Base-by-base conservation (phyloP, 75 land plant species). In the Azolla pinnata region DNA sequence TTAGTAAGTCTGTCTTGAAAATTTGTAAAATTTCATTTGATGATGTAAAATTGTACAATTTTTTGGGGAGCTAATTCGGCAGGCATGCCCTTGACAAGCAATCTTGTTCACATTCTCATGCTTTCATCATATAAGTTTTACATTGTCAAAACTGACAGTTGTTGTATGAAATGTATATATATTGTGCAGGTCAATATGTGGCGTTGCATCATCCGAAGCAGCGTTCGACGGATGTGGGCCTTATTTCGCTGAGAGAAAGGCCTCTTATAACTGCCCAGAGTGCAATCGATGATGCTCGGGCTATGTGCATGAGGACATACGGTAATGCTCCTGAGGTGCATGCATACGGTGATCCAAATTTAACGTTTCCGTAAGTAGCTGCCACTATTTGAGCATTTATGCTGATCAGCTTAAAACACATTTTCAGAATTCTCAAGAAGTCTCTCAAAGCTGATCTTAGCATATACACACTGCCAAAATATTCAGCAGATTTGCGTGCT, bases 261-360 rank as follows among this genome's bases (percentile, higher is more conserved):
- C 96, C 99, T 18, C 63, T 86, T 62, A 65, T 56, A 59, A 83
- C 84, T 52, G 99, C 99, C 16, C 70, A 77, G 34, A 73, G 61
- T 79, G 99, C 96, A 18, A 80, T 84, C 63, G 91, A 90, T 50
- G 97, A 90, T 73, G 99, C 99, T 19, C 87, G 99, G 19, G 33
- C 74, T 31, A 70, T 89, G 31, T 95, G 99, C 45, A 67, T 78
- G 40, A 67, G 91, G 0, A 85, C 88, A 23, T 95, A 95, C 72
- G 96, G 99, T 1, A 79, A 75, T 80, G 90, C 99, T 21, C 99
- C 99, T 56, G 85, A 89, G 32, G 79, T 95, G 29, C 64, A 80
- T 35, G 79, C 90, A 4, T 90, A 90, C 70, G 99, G 99, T 0
- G 99, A 95, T 65, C 99, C 99, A n/a, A 75, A 55, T 56, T 90